phyloP scores from a whole-genome alignment of 140 eudicot species.

The Erigeron philadelphicus region DNA sequence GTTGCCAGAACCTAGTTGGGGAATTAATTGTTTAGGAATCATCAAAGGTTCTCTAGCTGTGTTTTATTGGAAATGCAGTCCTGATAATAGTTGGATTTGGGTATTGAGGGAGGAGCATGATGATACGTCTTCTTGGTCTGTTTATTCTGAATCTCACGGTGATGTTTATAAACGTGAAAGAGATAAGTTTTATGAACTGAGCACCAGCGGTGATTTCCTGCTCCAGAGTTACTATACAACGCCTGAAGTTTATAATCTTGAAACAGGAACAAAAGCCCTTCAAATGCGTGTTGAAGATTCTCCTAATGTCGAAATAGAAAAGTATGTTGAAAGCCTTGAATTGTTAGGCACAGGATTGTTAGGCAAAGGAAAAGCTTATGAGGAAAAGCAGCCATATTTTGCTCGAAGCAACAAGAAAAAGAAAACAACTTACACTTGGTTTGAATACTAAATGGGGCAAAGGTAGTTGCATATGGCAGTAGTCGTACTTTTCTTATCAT shows the following conservation, averaged over 20 bases:
- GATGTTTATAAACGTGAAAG: neutral
- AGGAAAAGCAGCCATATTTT: neutral
- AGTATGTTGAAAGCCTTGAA: constrained; percentile 14
- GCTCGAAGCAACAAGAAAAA: too few relatives aligned
- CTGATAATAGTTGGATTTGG: neutral
- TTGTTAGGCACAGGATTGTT: neutral
- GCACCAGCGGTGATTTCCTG: neutral
- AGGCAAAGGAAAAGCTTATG: neutral
- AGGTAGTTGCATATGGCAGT: too few relatives aligned
- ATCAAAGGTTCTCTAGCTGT: constrained; percentile 25
- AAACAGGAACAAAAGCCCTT: neutral
- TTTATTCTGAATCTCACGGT: neutral
- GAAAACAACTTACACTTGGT: too few relatives aligned
- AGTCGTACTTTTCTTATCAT: too few relatives aligned
- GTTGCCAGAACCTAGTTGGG: constrained; percentile 17
- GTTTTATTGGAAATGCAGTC: neutral
- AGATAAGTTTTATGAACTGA: neutral
- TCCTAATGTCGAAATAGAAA: neutral
- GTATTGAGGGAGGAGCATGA: neutral
- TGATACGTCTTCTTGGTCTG: constrained; percentile 1
- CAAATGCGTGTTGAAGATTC: neutral
- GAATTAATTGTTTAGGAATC: neutral
- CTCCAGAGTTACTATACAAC: neutral
- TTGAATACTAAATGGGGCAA: too few relatives aligned
- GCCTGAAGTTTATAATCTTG: neutral